Percentiles rank a stretch among this genome's conserved stretches.
phyloP scores from a whole-genome alignment of 371 early-diverging fungal species.

The Rhizopus sp. region DNA sequence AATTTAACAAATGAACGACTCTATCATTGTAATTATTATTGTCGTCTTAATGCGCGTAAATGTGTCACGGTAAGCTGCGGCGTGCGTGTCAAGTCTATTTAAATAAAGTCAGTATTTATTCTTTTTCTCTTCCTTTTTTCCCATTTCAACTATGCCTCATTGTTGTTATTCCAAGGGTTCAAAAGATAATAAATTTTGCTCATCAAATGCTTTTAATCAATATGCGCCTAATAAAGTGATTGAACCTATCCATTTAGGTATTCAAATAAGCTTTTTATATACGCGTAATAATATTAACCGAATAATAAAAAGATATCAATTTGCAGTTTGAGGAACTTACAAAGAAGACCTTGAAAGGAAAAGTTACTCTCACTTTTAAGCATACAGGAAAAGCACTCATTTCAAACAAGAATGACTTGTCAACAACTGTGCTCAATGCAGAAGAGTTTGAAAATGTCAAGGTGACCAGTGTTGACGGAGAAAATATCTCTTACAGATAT shows the following conservation, averaged over 20 bases:
- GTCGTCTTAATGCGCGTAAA: too few relatives aligned
- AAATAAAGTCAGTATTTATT: too few relatives aligned
- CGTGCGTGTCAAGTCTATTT: too few relatives aligned
- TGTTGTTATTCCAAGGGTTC: too few relatives aligned
- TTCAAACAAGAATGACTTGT: conserved; percentile 9
- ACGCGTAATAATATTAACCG: neutral
- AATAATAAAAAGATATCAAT: conserved; percentile 27
- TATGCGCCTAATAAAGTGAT: conserved; percentile 49
- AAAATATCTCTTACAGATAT: conserved; percentile 30
- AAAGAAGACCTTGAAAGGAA: conserved; percentile 16
- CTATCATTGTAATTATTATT: too few relatives aligned
- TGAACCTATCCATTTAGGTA: conserved; percentile 45
- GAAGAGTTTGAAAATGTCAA: conserved; percentile 38
- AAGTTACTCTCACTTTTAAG: conserved; percentile 35
- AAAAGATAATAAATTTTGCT: conserved; percentile 15
- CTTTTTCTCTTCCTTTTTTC: too few relatives aligned
- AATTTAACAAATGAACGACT: too few relatives aligned
- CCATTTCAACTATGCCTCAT: too few relatives aligned
- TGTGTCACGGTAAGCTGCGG: too few relatives aligned
- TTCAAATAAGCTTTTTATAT: neutral
- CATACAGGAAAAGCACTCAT: conserved; percentile 22
- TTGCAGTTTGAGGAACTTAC: conserved; percentile 33
- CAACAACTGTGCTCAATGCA: conserved; percentile 31
- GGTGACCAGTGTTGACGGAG: conserved; percentile 20
- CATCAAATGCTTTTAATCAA: conserved; percentile 28